A percentile compares a stretch with the other conserved stretches of the same genome.
Evolutionary conservation across 352 stramenopile species (phyloP).

Genomic region (Pelagophyceae sp.): DNA sequence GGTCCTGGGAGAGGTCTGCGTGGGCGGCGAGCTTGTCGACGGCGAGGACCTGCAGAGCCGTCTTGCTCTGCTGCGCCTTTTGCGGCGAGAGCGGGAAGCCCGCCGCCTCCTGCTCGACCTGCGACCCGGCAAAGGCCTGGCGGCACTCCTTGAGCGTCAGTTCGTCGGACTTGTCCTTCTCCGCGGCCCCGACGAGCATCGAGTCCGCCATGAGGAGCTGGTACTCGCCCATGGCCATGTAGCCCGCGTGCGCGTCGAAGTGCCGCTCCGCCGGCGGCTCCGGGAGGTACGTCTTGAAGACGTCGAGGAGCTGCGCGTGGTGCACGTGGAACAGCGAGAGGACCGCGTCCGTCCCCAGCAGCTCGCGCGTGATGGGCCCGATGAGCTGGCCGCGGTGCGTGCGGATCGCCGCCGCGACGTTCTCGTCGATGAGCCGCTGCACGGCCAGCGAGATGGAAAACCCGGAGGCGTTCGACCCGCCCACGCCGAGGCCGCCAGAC

Average conservation of each 20-base stretch:
- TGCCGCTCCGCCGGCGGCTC: background rate
- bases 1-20: background rate
- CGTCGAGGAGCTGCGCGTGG: background rate
- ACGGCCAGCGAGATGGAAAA: conserved; percentile 9
- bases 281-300: conserved; percentile 21
- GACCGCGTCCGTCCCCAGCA: conserved; percentile 14
- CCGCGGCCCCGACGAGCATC: background rate
- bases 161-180: conserved; percentile 15
- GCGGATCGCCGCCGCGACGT: background rate
- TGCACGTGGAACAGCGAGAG: conserved; percentile 17
- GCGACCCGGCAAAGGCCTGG: conserved; percentile 22
- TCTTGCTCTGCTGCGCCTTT: background rate
- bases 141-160: conserved; percentile 25
- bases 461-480: background rate
- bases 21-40: background rate
- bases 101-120: background rate
- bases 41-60: background rate
- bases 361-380: conserved; percentile 18
- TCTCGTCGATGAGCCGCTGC: conserved; percentile 19
- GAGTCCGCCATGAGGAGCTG: conserved; percentile 17
- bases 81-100: background rate
- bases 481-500: background rate
- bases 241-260: background rate
- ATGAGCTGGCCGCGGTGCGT: background rate
- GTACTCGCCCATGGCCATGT: conserved; percentile 17